Evolutionary conservation across 2,329 filamentous ascomycete species (phyloP), one percentile per base, ranked within the genome.

Genomic region (Verticillium nubilum): DNA sequence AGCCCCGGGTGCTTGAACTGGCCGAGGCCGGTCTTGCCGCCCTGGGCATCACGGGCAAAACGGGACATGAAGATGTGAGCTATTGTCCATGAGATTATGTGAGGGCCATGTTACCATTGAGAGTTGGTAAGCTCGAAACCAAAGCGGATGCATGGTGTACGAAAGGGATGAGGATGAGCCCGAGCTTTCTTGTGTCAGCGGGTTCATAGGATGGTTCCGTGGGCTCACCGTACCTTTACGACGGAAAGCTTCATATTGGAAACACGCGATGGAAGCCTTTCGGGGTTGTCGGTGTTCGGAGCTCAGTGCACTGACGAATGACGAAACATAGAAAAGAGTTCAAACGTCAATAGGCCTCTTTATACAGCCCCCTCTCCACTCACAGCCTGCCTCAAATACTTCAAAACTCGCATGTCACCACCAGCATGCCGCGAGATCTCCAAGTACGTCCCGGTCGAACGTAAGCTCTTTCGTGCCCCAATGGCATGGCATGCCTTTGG

Each of bases 1-100:
- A 61, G 59, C 2, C 60, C 60, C 1, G 58, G 60, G 3, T 59
- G 60, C 2, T 58, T 55, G 53, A 61, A 61, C 10, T 60, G 55
- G 17, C 60, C 55, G 1, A 56, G 60, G 1, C 58, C 55, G 25
- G 58, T 47, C 53, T 60, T 60, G 53, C 54, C 56, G 7, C 31
- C 58, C 56, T 58, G 31, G 56, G 55, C n/a, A 56, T 54, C 26
- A 53, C 26, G 3, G 52, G 52, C 26, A 28, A 12, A 23, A 53
- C 26, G 25, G 52, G 52, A 23, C 52, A 25, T 53, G 47, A 28
- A 13, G 52, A 28, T 9, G 25, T 28, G 4, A 28, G 25, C 12
- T 17, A 4, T 7, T 7, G 10, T 10, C 19, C 4, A 12, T 28
- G 2, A 13, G 25, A 53, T 15, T 9, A n/a, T n/a, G 25, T 1